A percentile compares a stretch with the other conserved stretches of the same genome.
phyloP scores from a whole-genome alignment of 176 grass and related monocot genomes.

The Aegilops bicornis region DNA sequence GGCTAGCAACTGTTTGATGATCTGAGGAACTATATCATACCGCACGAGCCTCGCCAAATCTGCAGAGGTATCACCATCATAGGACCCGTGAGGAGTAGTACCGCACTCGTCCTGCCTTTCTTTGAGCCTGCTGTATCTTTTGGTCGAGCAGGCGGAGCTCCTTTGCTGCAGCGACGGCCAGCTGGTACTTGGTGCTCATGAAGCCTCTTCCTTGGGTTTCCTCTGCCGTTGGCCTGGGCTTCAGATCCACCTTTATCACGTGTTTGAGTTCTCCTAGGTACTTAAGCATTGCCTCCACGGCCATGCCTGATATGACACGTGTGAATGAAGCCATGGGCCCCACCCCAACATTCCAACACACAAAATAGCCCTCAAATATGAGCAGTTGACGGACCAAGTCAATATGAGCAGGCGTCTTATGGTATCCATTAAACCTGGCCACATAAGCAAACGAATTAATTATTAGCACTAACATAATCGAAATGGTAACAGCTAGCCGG shows the following conservation, averaged over 20 bases:
- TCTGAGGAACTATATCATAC: accelerated
- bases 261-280: accelerated
- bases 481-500: no score
- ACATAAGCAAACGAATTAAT: no score
- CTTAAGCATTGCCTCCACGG: accelerated
- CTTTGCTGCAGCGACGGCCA: background rate
- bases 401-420: accelerated
- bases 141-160: background rate
- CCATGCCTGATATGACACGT: background rate
- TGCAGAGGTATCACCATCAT: accelerated
- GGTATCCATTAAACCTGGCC: constrained; percentile 11
- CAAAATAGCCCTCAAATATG: background rate
- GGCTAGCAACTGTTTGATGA: accelerated
- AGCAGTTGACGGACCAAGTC: accelerated
- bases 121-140: background rate
- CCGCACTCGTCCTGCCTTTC: background rate
- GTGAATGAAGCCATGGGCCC: background rate
- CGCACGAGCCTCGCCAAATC: accelerated
- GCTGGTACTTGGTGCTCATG: background rate
- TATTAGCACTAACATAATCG: no score
- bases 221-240: background rate
- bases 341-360: background rate
- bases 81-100: background rate
- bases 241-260: constrained; percentile 25
- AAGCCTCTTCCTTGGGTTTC: accelerated